Evolutionary conservation across 257 asterid species (phyloP).

Genomic region (Voacanga thouarsii): DNA sequence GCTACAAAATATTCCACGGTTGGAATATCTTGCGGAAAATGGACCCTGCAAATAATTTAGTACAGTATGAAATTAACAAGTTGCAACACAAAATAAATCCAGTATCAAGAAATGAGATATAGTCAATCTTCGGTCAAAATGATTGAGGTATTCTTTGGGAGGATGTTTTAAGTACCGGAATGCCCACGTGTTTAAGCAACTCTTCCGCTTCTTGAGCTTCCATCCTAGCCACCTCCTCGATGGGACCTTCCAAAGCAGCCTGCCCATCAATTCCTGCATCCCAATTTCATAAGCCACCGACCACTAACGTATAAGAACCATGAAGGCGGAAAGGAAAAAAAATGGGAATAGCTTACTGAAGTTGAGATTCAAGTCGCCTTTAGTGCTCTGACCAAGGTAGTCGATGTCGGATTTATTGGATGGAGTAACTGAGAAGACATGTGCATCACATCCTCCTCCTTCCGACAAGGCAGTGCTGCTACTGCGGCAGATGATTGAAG

Average conservation of each 20-base stretch:
- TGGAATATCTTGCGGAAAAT: conserved; percentile 55
- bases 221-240: conserved; percentile 68
- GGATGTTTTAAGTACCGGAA: conserved; percentile 37
- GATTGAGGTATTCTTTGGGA: neutral
- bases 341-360: conserved; percentile 14
- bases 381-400: conserved; percentile 87
- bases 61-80: neutral
- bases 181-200: conserved; percentile 62
- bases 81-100: neutral
- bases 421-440: conserved; percentile 53
- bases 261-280: conserved; percentile 42
- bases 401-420: conserved; percentile 46
- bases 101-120: conserved; percentile 8
- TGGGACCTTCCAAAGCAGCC: conserved; percentile 56
- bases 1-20: conserved; percentile 78
- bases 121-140: neutral
- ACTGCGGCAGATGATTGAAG: neutral
- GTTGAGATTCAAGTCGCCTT: conserved; percentile 63
- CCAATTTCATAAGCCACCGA: neutral
- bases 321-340: neutral
- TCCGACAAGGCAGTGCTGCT: neutral
- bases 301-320: neutral
- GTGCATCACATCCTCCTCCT: conserved; percentile 18
- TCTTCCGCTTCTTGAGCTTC: conserved; percentile 73
- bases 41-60: conserved; percentile 48